These are phyloP conservation scores for Aplosporella prunicola DNA, from an alignment of 2,329 filamentous ascomycete genomes.

Conservation along the genomic window DNA sequence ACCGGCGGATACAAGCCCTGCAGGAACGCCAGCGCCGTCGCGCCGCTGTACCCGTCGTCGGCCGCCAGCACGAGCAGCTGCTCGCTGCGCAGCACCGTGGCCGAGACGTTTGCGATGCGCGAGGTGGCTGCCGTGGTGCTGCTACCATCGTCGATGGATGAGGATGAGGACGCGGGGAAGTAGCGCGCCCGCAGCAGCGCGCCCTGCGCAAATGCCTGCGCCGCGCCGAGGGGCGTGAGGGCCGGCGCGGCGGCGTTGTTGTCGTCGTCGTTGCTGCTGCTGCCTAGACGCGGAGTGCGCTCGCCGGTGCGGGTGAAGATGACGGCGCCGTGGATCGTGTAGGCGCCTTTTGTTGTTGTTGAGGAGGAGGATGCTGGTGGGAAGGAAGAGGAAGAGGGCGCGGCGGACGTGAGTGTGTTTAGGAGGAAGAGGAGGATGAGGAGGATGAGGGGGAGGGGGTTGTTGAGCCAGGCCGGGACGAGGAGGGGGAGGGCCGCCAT, in stretches of 20 bases:
- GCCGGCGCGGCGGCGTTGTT: conserved; percentile 19
- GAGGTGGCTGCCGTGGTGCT: conserved; percentile 19
- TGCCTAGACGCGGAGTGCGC: conserved; percentile 37
- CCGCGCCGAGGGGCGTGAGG: conserved; percentile 48
- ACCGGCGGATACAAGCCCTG: conserved; percentile 51
- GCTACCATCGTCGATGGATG: conserved; percentile 14
- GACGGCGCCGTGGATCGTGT: conserved; percentile 40
- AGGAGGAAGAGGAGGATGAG: neutral
- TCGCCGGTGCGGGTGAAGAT: conserved; percentile 48
- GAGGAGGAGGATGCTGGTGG: neutral
- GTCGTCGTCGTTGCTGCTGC: neutral
- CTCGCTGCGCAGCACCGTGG: conserved; percentile 34
- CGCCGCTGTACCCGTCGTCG: conserved; percentile 38
- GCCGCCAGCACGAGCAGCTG: conserved; percentile 41
- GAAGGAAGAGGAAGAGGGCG: neutral
- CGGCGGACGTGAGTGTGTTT: neutral
- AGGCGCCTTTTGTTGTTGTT: conserved; percentile 17
- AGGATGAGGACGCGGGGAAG: too few relatives aligned
- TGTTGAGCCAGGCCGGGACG: conserved; percentile 20
- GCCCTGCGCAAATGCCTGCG: conserved; percentile 42
- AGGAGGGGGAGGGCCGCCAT: conserved; percentile 22
- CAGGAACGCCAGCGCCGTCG: conserved; percentile 52
- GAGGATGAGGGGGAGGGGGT: too few relatives aligned
- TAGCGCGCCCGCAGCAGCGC: conserved; percentile 45
- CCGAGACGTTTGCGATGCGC: conserved; percentile 37